Evolutionary conservation across 1,284 basidiomycete species (phyloP).

Genomic region (Rhodofomes roseus): DNA sequence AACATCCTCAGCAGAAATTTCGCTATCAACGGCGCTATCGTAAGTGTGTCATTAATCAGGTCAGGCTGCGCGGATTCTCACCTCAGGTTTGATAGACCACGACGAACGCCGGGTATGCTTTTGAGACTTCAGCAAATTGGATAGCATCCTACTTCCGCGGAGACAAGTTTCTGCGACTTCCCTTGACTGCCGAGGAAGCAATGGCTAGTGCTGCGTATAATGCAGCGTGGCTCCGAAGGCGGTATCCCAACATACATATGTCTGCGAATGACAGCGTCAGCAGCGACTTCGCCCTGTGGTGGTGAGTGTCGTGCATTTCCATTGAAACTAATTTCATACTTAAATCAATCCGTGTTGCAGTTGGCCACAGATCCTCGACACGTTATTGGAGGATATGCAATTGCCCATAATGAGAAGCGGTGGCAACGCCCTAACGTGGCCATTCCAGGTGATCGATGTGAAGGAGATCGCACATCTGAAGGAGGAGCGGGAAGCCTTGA

Average conservation of each 20-base stretch:
- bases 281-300: slow-evolving; percentile 41
- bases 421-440: slow-evolving; percentile 58
- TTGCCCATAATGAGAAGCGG: slow-evolving; percentile 47
- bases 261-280: slow-evolving; percentile 47
- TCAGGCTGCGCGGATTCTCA: no score
- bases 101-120: slow-evolving; percentile 48
- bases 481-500: slow-evolving; percentile 33
- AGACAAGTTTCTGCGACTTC: slow-evolving; percentile 48
- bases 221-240: slow-evolving; percentile 45
- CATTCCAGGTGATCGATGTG: slow-evolving; percentile 48
- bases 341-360: slow-evolving; percentile 24
- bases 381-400: slow-evolving; percentile 55
- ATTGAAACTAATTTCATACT: neutral
- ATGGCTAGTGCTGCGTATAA: slow-evolving; percentile 35
- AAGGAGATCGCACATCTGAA: slow-evolving; percentile 43
- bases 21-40: slow-evolving; percentile 57
- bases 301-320: slow-evolving; percentile 28
- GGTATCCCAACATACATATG: slow-evolving; percentile 43
- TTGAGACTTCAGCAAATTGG: slow-evolving; percentile 56
- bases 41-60: slow-evolving; percentile 23
- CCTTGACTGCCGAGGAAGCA: slow-evolving; percentile 42
- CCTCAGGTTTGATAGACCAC: slow-evolving; percentile 32
- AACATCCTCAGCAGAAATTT: slow-evolving; percentile 51
- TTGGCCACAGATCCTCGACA: slow-evolving; percentile 56
- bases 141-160: slow-evolving; percentile 58